A percentile compares a stretch with the other conserved stretches of the same genome.
Conservation (phyloP, 73 alveolate genomes). For the Paraurostyla sp. region DNA sequence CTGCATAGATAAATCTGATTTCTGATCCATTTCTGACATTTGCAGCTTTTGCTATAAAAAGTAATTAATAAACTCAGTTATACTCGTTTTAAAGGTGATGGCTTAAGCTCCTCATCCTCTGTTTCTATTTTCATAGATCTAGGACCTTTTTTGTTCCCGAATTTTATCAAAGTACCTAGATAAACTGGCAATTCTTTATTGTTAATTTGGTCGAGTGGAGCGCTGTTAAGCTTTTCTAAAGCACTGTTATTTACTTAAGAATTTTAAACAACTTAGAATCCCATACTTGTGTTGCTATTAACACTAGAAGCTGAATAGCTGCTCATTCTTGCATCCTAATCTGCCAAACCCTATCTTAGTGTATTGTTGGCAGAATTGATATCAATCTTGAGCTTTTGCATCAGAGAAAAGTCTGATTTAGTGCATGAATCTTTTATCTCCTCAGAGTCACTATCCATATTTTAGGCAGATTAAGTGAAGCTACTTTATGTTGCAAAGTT, state of each 20-base stretch:
- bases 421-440: too few species aligned
- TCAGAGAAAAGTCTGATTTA: too few species aligned
- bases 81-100: constrained; percentile 35
- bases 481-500: too few species aligned
- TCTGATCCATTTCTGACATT: background rate
- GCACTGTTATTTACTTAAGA: too few species aligned
- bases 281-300: background rate
- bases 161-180: constrained; percentile 1
- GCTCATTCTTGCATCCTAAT: background rate
- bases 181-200: background rate
- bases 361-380: background rate
- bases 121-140: background rate
- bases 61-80: background rate
- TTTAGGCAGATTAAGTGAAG: too few species aligned
- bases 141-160: constrained; percentile 5
- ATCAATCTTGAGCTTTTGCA: too few species aligned
- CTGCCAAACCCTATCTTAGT: background rate
- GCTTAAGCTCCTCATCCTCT: background rate
- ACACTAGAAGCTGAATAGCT: background rate
- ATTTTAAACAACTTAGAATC: too few species aligned
- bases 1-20: background rate
- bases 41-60: background rate
- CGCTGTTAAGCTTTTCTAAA: background rate
- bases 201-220: background rate
- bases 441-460: too few species aligned